A percentile compares a stretch with the other conserved stretches of the same genome.
These are phyloP conservation scores for Mycosarcoma mackinlayi DNA, from an alignment of 1,284 basidiomycete species.

Conservation along the genomic window DNA sequence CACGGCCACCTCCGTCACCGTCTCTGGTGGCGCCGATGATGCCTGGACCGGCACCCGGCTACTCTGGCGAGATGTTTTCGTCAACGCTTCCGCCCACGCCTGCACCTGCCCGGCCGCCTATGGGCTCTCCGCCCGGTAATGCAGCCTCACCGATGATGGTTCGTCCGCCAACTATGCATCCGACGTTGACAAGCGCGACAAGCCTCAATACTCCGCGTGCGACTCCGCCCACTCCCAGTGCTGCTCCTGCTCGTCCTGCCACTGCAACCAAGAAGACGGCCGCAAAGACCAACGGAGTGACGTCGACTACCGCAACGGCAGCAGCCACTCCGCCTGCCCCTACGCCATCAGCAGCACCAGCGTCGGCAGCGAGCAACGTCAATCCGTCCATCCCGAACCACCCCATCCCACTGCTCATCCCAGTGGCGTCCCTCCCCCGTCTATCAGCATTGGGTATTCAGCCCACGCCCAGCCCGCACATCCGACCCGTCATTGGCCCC, in stretches of 20 bases:
- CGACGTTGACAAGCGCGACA: constrained; percentile 36
- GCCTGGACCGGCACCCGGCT: constrained; percentile 39
- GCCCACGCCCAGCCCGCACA: constrained; percentile 59
- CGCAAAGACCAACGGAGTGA: constrained; percentile 14
- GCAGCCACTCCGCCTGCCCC: constrained; percentile 11
- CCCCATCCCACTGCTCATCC: constrained; percentile 64
- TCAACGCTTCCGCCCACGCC: constrained; percentile 34
- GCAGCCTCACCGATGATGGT: constrained; percentile 11
- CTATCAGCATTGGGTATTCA: constrained; percentile 61
- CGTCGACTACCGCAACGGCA: neutral
- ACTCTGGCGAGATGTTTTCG: constrained; percentile 37
- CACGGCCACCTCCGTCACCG: constrained; percentile 15
- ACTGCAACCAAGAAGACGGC: constrained; percentile 13
- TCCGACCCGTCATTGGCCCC: constrained; percentile 50
- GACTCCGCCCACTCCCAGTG: constrained; percentile 17
- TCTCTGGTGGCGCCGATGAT: constrained; percentile 29
- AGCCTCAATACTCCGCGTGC: constrained; percentile 44
- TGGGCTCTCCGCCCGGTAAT: constrained; percentile 10
- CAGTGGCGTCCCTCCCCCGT: constrained; percentile 55
- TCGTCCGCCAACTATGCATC: constrained; percentile 42
- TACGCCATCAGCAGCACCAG: constrained; percentile 9
- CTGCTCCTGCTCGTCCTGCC: neutral
- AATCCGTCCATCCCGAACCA: constrained; percentile 58
- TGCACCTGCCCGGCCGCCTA: constrained; percentile 15
- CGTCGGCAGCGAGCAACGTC: constrained; percentile 10